Evolutionary conservation across 1,139 yeast genomes (phyloP).

Genomic region (Blastobotrys aristatus): DNA sequence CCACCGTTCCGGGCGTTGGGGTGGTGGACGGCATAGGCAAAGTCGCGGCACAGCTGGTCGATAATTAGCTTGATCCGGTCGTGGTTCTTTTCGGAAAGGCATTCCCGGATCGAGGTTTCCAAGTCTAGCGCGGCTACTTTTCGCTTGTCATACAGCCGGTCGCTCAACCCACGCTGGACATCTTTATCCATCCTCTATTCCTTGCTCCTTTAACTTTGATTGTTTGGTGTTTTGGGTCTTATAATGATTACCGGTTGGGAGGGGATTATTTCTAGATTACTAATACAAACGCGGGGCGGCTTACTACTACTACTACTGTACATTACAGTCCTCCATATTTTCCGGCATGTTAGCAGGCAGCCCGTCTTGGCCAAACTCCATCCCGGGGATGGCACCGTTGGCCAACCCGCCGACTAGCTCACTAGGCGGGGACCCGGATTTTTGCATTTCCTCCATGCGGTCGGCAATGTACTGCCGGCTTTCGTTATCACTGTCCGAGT

Average conservation of each 20-base stretch:
- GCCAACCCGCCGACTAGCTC: constrained; percentile 67
- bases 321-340: constrained; percentile 16
- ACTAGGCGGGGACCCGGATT: constrained; percentile 80
- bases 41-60: constrained; percentile 61
- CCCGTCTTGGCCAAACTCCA: constrained; percentile 33
- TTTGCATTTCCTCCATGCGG: constrained; percentile 51
- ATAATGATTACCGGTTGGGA: constrained; percentile 6
- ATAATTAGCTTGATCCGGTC: constrained; percentile 65
- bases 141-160: constrained; percentile 88
- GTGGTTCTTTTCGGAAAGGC: constrained; percentile 61
- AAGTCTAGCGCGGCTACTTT: constrained; percentile 91
- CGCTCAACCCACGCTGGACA: constrained; percentile 76
- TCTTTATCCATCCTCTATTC: constrained; percentile 52
- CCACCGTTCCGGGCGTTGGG: constrained; percentile 77
- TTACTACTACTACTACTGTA: constrained; percentile 9
- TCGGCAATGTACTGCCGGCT: constrained; percentile 51
- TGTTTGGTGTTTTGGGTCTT: background rate
- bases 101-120: constrained; percentile 72
- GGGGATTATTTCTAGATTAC: background rate
- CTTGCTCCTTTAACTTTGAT: too few relatives aligned
- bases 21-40: constrained; percentile 70
- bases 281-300: too few relatives aligned
- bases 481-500: constrained; percentile 48
- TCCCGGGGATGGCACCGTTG: constrained; percentile 51
- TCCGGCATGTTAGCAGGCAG: constrained; percentile 15